Conservation (phyloP, 1,284 basidiomycete genomes). For the Pyrrhoderma noxium region DNA sequence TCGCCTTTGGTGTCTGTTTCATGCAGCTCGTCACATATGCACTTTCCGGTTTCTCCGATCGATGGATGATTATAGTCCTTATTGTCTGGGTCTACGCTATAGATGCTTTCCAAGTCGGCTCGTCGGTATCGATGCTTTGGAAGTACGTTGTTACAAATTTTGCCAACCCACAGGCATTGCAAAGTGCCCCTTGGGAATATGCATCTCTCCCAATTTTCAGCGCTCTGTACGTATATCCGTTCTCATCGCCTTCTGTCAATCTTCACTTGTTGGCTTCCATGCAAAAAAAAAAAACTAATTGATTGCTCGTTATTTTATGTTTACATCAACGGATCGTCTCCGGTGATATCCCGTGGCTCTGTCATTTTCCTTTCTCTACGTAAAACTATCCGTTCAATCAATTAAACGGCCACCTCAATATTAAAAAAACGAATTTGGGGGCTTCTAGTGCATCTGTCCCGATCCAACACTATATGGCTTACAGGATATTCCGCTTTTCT, state of each 20-base stretch:
- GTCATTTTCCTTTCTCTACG: no score
- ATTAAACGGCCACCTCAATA: no score
- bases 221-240: constrained; percentile 10
- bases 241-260: neutral
- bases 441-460: constrained; percentile 8
- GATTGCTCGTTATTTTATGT: neutral
- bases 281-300: neutral
- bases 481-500: constrained; percentile 9
- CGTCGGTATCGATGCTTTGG: constrained; percentile 30
- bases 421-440: neutral
- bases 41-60: neutral
- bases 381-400: no score
- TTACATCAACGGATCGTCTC: no score
- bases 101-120: constrained; percentile 28
- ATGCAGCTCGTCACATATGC: constrained; percentile 24
- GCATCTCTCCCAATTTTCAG: constrained; percentile 28
- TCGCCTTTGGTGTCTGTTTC: constrained; percentile 25
- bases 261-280: no score
- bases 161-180: constrained; percentile 23
- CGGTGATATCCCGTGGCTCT: no score
- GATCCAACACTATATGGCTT: constrained; percentile 15
- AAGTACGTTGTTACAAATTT: constrained; percentile 28
- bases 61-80: constrained; percentile 12
- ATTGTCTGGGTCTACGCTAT: constrained; percentile 29
- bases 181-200: constrained; percentile 27